Base-by-base conservation (phyloP, 768 basidiomycete species). In the Boletus coccyginus region DNA sequence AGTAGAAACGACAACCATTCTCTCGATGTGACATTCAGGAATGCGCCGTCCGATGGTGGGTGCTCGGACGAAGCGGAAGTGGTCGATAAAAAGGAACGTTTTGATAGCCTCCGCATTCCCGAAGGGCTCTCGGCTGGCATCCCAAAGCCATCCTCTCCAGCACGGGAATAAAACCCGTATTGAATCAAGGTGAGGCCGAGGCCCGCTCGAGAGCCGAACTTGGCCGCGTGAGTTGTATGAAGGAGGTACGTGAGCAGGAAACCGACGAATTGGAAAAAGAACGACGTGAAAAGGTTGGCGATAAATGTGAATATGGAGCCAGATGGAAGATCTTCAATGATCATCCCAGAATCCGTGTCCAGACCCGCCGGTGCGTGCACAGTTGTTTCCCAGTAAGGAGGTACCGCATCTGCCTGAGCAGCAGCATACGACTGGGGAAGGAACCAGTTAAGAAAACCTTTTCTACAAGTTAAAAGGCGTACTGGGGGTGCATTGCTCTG, bases 241-340 rank as follows among this genome's bases (percentile, higher is more conserved):
- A 98, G 85, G 63, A 98, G 86, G 66, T 94, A 97, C 1, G 95
- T 97, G 74, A 99, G 81, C 56, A 90, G 73, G 79, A 91, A 94
- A 50, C 92, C 95, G 65, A 96, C 82, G 71, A 98, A 95, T 74
- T 98, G 94, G 87, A 99, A 98, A 75, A 94, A 93, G 75, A 90
- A 90, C 8, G 93, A 95, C 55, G 92, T 86, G 75, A 94, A 82
- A 53, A 88, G 70, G 72, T 92, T 93, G 74, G 84, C 77, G 59
- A 84, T 65, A 74, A 94, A 95, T n/a, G 85, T 70, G 71, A 83
- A 73, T 63, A 84, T 68, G 5, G 88, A 86, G 49, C 94, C 94
- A 0, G 92, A 83, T 0, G 94, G 93, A 41, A 98, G 85, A 55
- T 94, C 89, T 57, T 96, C 95, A 61, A 99, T 87, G 70, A 97